Base-by-base conservation (phyloP, 495 filamentous ascomycete genomes). In the Penicillium fimorum region DNA sequence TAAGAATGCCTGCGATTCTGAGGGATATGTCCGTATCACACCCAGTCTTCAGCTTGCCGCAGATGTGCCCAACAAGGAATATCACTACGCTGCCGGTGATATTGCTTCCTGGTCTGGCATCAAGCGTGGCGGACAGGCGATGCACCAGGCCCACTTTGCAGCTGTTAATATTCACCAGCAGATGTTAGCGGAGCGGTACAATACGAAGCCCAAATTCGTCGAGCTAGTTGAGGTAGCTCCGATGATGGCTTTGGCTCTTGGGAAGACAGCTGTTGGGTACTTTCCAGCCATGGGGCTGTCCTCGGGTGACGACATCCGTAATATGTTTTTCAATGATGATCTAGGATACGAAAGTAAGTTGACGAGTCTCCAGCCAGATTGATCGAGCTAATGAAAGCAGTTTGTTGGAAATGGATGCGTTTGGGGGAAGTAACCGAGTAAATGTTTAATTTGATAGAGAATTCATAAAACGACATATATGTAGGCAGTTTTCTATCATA, bases 21-120 rank as follows among this genome's bases (percentile, higher is more conserved):
- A 82, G 18, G 75, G 79, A 1, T 81, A 78, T 57, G 77, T 83
- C 18, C 71, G 70, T 50, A 71, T 85, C 25, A 70, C 66, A 41
- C 53, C 77, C 9, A 76, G 73, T 41, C 73, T 73, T 25, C 46
- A 56, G 13, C 77, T 79, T 49, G 55, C 65, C 2, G 33, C 56
- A 0, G 57, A 56, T 17, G 68, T 74, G 2, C 65, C 77, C 3
- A 79, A 83, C 60, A 55, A 70, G 10, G 51, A 50, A 0, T 62
- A 63, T 20, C 84, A 86, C 64, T 84, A 79, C 55, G 82, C 80
- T n/a, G 64, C 57, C 7, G 61, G 61, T 20, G 62, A 65, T 33
- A 54, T 62, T 27, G 48, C 22, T 4, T 41, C 18, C 33, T 50
- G 48, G 48, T 50, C 48, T 17, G 48, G 48, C 18, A 41, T 50